Evolutionary conservation across 2,329 filamentous ascomycete genomes (phyloP).

Genomic region (Penicillium sumatraense): DNA sequence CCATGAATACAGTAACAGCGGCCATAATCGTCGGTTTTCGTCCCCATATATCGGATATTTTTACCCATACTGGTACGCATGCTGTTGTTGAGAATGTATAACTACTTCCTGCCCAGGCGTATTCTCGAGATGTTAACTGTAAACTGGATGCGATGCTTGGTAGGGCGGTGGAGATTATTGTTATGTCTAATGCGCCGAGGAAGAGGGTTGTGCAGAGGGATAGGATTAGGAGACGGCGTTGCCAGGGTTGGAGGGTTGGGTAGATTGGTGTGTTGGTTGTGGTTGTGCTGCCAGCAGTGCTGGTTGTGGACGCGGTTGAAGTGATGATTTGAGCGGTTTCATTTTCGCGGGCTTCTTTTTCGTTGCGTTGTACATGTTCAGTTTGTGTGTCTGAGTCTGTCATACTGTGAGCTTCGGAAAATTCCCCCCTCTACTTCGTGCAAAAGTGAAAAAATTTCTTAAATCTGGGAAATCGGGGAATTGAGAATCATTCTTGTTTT

Average conservation of each 20-base stretch:
- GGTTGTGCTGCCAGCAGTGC: too few species aligned
- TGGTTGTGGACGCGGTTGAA: too few species aligned
- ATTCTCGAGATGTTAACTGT: conserved; percentile 35
- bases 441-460: too few species aligned
- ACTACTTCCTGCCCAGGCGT: conserved; percentile 45
- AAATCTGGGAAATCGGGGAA: neutral
- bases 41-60: conserved; percentile 58
- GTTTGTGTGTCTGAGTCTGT: too few species aligned
- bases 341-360: neutral
- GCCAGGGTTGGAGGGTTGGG: neutral
- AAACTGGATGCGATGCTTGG: conserved; percentile 41
- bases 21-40: conserved; percentile 61
- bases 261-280: neutral
- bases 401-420: too few species aligned
- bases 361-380: too few species aligned
- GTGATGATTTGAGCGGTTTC: neutral
- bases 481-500: neutral
- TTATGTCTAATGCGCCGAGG: conserved; percentile 7
- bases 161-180: conserved; percentile 41
- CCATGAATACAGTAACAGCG: conserved; percentile 61
- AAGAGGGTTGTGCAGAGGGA: conserved; percentile 6
- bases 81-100: conserved; percentile 43
- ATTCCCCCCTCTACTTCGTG: too few species aligned
- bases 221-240: neutral
- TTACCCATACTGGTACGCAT: conserved; percentile 47